Evolutionary conservation across 108 stramenopile genomes (phyloP).

Genomic region (Nannochloropsis gaditana): DNA sequence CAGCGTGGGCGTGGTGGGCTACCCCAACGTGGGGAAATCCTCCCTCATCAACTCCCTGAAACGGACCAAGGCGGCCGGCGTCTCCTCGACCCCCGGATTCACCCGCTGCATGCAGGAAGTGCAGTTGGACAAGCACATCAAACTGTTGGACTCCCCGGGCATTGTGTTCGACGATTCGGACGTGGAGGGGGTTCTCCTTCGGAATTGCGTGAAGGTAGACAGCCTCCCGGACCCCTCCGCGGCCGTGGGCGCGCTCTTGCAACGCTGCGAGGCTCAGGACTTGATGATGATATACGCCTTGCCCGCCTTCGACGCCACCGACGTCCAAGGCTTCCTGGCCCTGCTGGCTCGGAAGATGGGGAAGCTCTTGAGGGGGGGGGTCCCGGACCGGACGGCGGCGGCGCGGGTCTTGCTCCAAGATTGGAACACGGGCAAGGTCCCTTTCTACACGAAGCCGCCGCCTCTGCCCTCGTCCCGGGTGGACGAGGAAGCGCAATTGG

Average conservation of each 20-base stretch:
- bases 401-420: conserved; percentile 85
- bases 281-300: conserved; percentile 85
- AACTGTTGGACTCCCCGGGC: conserved; percentile 94
- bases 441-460: conserved; percentile 22
- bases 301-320: conserved; percentile 69
- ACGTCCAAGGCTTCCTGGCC: conserved; percentile 76
- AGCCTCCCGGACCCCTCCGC: conserved; percentile 82
- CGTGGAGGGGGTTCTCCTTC: conserved; percentile 65
- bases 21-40: conserved; percentile 89
- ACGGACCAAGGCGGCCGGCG: conserved; percentile 80
- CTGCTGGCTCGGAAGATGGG: conserved; percentile 82
- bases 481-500: conserved; percentile 36
- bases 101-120: conserved; percentile 95
- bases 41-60: conserved; percentile 91
- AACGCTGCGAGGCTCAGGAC: conserved; percentile 70
- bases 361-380: conserved; percentile 86
- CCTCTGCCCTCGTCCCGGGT: conserved; percentile 32
- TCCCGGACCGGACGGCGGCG: conserved; percentile 84
- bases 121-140: conserved; percentile 83
- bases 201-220: conserved; percentile 92
- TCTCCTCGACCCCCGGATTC: conserved; percentile 88
- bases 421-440: conserved; percentile 80
- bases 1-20: conserved; percentile 63
- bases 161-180: conserved; percentile 74
- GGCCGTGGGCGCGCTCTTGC: conserved; percentile 72